Evolutionary conservation across 768 basidiomycete genomes (phyloP), one percentile per base, ranked within the genome.

Genomic region (Lentinus brumalis): DNA sequence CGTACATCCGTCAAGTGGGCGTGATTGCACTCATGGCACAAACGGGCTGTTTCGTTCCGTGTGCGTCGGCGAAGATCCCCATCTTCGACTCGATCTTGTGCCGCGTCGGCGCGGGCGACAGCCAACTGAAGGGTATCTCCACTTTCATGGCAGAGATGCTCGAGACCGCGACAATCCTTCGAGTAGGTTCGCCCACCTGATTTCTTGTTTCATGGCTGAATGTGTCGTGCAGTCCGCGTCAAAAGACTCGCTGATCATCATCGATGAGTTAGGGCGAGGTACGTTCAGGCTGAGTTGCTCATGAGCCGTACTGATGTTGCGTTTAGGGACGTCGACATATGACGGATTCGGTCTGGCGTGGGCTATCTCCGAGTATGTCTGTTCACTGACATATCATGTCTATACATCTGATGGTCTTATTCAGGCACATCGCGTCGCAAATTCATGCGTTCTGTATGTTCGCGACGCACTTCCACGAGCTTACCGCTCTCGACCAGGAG

Each of bases 121-220:
- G 92, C 72, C 96, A 98, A 71, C 77, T 98, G 47, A 98, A 97
- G 74, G 97, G 97, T 11, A 94, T 99, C 0, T 96, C 94, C 29
- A 99, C 96, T 0, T 99, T 99, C 73, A 98, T 98, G 96, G 96
- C 95, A 1, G 97, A 99, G 75, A 98, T 98, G 97, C 82, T 99
- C 31, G 97, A 99, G 74, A 98, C 96, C 0, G 96, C 97, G 0
- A 93, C 92, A 0, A 98, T 98, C 68, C 82, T 99, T 45, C 83
- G 89, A 68, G 94, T 93, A 40, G 31, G 86, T 68, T 44, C n/a
- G 56, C 49, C 38, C 12, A 40, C 31, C 42, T 15, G 9, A 15
- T 10, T 15, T 32, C 30, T 39, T 12, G 45, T 14, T 26, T 49
- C 11, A 6, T 10, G 46, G 26, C 52, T 52, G n/a, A 18, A 12